Base-by-base conservation (phyloP, 345 rosid genomes). In the Melaleuca alternifolia region DNA sequence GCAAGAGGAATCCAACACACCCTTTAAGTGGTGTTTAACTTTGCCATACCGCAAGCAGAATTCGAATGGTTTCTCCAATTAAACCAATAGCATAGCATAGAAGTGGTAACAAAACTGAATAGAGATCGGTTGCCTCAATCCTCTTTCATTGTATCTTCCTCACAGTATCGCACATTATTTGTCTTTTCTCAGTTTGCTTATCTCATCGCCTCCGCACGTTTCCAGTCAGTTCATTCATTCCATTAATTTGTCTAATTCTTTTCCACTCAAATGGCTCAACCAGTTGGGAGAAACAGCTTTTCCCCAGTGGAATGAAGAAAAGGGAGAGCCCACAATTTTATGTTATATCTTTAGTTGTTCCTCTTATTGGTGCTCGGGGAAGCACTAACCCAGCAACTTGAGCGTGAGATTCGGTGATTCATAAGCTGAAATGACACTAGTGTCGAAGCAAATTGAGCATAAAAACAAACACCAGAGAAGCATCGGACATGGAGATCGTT, bases 331-430 rank as follows among this genome's bases (percentile, higher is more conserved):
- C 83, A 16, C 75, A n/a, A 77, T 51, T 53, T 50, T 50, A 11
- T 10, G 54, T 59, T 15, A 37, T 6, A 62, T 48, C 13, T 14
- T 48, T 85, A 79, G 26, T 77, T 86, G 87, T 41, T 79, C 54
- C 33, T 77, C 52, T 85, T 75, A 75, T 79, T 77, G 84, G 84
- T 86, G 84, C 87, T 50, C 71, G 14, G 2, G 71, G 82, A 51
- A 86, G 84, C 87, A 86, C 87, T 86, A 54, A 44, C 87, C 46
- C 30, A 7, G 51, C 84, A 77, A 86, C 54, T 86, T 86, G 84
- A 59, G 12, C 53, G 33, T 24, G 79, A 56, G 21, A 62, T 71
- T 85, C 30, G 15, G 41, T 11, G 50, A 50, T 51, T 54, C 87
- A 71, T 14, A 33, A 33, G 79, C 79, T 37, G 81, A 71, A 71